phyloP scores from a whole-genome alignment of 345 rosid genomes.

The Cardamine occulta region DNA sequence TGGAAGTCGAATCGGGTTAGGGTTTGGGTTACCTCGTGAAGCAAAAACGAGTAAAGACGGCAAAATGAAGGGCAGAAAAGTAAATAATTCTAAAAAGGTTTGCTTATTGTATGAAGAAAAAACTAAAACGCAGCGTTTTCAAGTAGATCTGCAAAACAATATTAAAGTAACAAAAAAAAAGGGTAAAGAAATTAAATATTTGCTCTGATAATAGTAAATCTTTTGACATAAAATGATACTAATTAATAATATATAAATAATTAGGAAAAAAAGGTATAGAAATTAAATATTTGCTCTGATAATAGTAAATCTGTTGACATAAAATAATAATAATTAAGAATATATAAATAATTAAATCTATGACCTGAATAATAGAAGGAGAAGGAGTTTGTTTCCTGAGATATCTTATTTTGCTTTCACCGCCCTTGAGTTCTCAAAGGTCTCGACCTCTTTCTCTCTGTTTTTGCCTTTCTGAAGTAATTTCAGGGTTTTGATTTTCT shows the following conservation, averaged over 20 bases:
- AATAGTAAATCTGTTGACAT: neutral
- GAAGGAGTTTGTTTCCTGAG: neutral
- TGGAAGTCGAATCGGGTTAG: constrained; percentile 32
- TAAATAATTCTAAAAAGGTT: constrained; percentile 20
- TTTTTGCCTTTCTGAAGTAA: neutral
- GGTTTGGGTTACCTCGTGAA: constrained; percentile 49
- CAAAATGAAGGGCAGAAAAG: constrained; percentile 25
- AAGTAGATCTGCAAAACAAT: constrained; percentile 12
- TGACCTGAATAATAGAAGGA: constrained; percentile 32
- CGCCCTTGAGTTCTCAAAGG: constrained; percentile 30
- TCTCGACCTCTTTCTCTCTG: constrained; percentile 35
- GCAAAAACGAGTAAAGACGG: constrained; percentile 27
- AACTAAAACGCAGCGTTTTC: constrained; percentile 18
- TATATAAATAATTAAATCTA: neutral
- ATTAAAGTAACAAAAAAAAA: too few relatives aligned
- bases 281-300: neutral
- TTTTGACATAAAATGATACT: neutral
- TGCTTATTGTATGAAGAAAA: neutral
- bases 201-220: neutral
- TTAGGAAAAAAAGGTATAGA: neutral
- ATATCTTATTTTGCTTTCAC: constrained; percentile 30
- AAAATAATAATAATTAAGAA: neutral
- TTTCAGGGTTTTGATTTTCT: constrained; percentile 30
- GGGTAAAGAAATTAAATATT: neutral
- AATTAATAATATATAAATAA: neutral